A percentile compares a stretch with the other conserved stretches of the same genome.
These are phyloP conservation scores for Cicer judaicum DNA, from an alignment of 306 rosid species.

Conservation along the genomic window DNA sequence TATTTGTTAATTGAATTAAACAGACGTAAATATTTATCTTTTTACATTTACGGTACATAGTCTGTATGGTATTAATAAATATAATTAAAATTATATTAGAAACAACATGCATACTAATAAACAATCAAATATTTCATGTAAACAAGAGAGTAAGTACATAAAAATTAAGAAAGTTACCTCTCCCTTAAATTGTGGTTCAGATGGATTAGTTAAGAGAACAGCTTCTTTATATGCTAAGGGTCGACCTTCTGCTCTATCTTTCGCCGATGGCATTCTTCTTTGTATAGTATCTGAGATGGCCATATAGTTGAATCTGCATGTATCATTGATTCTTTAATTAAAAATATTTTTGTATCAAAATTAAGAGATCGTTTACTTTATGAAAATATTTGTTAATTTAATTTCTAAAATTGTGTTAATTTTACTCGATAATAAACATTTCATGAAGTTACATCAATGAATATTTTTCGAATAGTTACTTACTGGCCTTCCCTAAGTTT, in stretches of 20 bases:
- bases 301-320: conserved; percentile 69
- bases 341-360: no score
- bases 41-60: no score
- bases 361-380: no score
- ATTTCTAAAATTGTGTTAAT: no score
- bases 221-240: conserved; percentile 72
- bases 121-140: not conserved
- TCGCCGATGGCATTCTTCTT: conserved; percentile 65
- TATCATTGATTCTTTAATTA: not conserved
- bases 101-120: not conserved
- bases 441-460: not conserved
- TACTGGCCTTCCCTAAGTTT: conserved; percentile 62
- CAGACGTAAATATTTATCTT: no score
- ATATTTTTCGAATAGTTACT: not conserved
- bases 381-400: no score
- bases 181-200: conserved; percentile 52
- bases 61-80: no score
- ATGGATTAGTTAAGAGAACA: conserved; percentile 60
- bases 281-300: conserved; percentile 65
- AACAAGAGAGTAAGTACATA: not conserved
- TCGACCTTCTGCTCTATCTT: conserved; percentile 50
- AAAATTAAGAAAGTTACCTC: conserved; percentile 57
- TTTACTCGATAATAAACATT: no score
- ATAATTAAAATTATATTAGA: not conserved
- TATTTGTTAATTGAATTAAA: no score